Evolutionary conservation across 2,329 filamentous ascomycete species (phyloP).

Genomic region (Dactylellina cionopaga): DNA sequence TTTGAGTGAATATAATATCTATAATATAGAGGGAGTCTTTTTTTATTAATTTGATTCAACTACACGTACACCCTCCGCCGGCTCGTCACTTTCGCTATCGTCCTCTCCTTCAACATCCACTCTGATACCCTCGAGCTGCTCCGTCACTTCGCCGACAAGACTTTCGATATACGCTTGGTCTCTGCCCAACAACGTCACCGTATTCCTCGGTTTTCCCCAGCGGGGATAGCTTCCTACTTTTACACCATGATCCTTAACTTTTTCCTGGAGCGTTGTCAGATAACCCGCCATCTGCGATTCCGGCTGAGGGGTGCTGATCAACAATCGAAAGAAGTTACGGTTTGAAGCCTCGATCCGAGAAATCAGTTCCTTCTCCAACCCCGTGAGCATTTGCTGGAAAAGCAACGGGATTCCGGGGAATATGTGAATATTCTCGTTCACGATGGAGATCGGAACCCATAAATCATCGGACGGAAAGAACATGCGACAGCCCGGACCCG

Average conservation of each 20-base stretch:
- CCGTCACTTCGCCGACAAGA: conserved; percentile 78
- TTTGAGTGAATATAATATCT: not conserved
- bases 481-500: conserved; percentile 76
- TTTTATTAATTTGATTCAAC: not conserved
- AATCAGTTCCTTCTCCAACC: conserved; percentile 72
- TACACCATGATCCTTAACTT: conserved; percentile 78
- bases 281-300: conserved; percentile 88
- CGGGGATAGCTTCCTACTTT: conserved; percentile 96
- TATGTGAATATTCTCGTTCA: conserved; percentile 94
- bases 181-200: conserved; percentile 84
- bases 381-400: conserved; percentile 81
- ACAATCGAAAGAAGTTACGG: conserved; percentile 78
- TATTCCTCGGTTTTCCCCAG: conserved; percentile 88
- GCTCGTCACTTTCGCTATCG: conserved; percentile 64
- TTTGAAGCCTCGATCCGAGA: conserved; percentile 76
- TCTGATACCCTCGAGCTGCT: conserved; percentile 77
- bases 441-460: conserved; percentile 89
- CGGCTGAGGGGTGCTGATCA: conserved; percentile 86
- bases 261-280: conserved; percentile 79
- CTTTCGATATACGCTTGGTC: conserved; percentile 81
- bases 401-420: conserved; percentile 87
- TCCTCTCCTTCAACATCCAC: conserved; percentile 77
- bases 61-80: conserved; percentile 41
- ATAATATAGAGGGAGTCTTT: not conserved
- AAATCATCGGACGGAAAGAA: conserved; percentile 81